Conservation (phyloP, 2,329 filamentous ascomycete species). For the Fusarium ramigenum region DNA sequence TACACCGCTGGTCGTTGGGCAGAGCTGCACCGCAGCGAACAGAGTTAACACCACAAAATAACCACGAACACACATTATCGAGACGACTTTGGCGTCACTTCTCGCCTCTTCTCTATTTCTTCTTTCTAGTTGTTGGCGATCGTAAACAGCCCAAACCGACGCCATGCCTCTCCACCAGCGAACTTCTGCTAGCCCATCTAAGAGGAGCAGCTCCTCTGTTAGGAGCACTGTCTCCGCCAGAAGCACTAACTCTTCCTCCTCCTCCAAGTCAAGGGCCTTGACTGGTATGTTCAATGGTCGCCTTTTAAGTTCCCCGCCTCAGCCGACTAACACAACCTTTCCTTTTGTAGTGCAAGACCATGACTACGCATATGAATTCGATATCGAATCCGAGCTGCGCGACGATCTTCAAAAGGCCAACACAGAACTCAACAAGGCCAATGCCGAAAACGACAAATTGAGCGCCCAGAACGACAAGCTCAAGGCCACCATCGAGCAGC, state of each 20-base stretch:
- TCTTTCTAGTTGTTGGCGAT: slow-evolving; percentile 31
- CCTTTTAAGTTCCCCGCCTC: slow-evolving; percentile 5
- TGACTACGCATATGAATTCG: slow-evolving; percentile 41
- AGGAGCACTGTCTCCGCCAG: slow-evolving; percentile 31
- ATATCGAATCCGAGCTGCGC: slow-evolving; percentile 35
- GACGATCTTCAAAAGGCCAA: slow-evolving; percentile 45
- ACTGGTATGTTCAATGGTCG: slow-evolving; percentile 36
- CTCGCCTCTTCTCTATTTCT: slow-evolving; percentile 14
- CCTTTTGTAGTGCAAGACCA: slow-evolving; percentile 31
- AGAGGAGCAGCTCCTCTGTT: slow-evolving; percentile 41
- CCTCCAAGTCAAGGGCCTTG: slow-evolving; percentile 35
- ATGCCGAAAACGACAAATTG: slow-evolving; percentile 43
- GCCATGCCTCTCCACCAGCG: slow-evolving; percentile 45
- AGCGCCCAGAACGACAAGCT: slow-evolving; percentile 43
- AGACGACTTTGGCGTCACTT: slow-evolving; percentile 29
- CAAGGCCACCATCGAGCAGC: slow-evolving; percentile 41
- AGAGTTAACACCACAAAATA: slow-evolving; percentile 34
- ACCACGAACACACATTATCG: slow-evolving; percentile 28
- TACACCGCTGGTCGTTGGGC: slow-evolving; percentile 42
- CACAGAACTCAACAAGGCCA: slow-evolving; percentile 42
- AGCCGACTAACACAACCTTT: slow-evolving; percentile 26
- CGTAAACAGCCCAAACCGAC: slow-evolving; percentile 35
- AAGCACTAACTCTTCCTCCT: slow-evolving; percentile 21
- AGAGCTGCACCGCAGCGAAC: slow-evolving; percentile 44
- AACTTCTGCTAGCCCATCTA: slow-evolving; percentile 40